phyloP scores from a whole-genome alignment of 441 rosid genomes.

The Croton setiger region DNA sequence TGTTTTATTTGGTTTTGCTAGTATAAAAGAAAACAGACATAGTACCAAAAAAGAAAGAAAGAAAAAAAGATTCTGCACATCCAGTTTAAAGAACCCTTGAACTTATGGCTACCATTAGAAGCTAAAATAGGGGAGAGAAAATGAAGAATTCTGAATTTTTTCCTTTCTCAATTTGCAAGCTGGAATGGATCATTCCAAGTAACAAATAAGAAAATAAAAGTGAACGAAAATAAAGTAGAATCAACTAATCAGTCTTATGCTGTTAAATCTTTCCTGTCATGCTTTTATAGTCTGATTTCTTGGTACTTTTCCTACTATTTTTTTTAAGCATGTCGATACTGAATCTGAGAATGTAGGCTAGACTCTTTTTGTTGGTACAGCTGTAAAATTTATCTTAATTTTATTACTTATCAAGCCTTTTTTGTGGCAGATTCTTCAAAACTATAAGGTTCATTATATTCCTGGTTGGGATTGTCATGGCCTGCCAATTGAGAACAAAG shows the following conservation, averaged over 20 bases:
- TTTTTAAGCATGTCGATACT: background rate
- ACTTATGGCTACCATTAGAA: background rate
- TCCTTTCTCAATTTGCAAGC: background rate
- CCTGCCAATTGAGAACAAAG: slow-evolving; percentile 97
- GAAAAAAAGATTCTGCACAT: too few relatives aligned
- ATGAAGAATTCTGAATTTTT: background rate
- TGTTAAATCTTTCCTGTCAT: background rate
- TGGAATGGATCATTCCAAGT: background rate
- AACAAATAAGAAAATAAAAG: background rate
- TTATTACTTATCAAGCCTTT: slow-evolving; percentile 6
- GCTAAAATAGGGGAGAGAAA: background rate
- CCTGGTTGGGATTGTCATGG: slow-evolving; percentile 99
- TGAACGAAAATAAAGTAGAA: background rate
- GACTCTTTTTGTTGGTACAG: background rate
- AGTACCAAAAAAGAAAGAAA: background rate
- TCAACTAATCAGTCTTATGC: background rate
- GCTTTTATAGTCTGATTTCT: background rate
- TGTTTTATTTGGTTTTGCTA: slow-evolving; percentile 1
- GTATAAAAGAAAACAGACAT: background rate
- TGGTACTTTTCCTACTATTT: background rate
- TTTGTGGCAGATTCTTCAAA: slow-evolving; percentile 72
- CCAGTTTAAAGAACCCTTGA: background rate
- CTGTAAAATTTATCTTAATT: background rate
- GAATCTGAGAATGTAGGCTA: slow-evolving; percentile 1
- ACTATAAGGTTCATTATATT: slow-evolving; percentile 75